Base-by-base conservation (phyloP, 1,139 yeast species). In the Wickerhamomyces sp. region DNA sequence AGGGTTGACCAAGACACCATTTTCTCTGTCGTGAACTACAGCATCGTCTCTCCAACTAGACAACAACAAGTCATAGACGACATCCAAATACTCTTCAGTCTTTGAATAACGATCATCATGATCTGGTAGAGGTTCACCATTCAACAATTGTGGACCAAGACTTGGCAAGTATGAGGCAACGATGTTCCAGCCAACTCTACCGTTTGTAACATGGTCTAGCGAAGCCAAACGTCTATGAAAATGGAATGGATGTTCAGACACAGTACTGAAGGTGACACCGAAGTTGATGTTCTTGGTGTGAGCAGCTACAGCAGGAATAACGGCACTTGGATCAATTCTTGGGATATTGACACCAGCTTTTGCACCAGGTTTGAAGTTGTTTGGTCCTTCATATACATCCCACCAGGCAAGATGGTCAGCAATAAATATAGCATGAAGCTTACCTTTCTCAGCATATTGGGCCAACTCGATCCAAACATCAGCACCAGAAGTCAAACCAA, bases 21-120 rank as follows among this genome's bases (percentile, higher is more conserved):
- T 51, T 30, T 54, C 44, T 24, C 43, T 45, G 33, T 60, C 59
- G 25, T 52, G 36, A 23, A 51, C 53, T 24, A 64, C 53, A 5
- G 68, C 69, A 39, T 61, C 69, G 37, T 65, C 70, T 35, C 62
- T 56, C 70, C 69, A 64, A 3, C 68, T 61, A 6, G 66, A 58
- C 29, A 64, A 45, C 22, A 64, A 55, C 24, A 65, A 45, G 30
- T 62, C 61, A 37, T 61, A 57, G 6, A 64, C 58, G 9, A 64
- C 63, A 36, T 64, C 59, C 20, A 64, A 43, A 40, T 59, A 66
- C 38, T 64, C 70, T 31, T 56, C 61, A 3, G 71, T 67, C 31
- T 59, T 56, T 6, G 41, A 55, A 38, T 66, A 66, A 32, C 71
- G 53, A 31, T 60, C 64, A 26, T 61, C 64, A 41, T 64, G 67